Percentiles rank a stretch among this genome's conserved stretches.
Conservation (phyloP, 257 asterid genomes). For the Solanum bulbocastanum region DNA sequence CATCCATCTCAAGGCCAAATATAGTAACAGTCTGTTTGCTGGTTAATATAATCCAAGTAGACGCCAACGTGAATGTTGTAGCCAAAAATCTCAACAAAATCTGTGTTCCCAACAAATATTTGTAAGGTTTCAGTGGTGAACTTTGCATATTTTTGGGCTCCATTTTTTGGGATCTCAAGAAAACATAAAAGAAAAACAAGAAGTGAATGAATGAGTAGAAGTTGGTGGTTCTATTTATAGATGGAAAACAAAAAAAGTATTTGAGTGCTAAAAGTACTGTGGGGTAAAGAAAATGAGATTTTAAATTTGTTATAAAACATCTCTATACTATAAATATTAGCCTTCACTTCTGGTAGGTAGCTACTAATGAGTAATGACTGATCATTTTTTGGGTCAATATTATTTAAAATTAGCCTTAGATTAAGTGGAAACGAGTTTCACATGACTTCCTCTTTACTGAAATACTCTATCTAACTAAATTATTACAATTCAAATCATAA, state of each 20-base stretch:
- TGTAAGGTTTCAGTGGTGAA: slow-evolving; percentile 14
- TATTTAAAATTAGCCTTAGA: neutral
- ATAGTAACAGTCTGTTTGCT: slow-evolving; percentile 33
- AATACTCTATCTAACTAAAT: neutral
- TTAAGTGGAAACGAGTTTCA: neutral
- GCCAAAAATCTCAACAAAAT: slow-evolving; percentile 29
- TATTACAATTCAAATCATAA: neutral
- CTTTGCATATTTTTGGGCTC: slow-evolving; percentile 10
- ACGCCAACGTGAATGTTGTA: slow-evolving; percentile 29
- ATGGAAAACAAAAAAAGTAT: neutral
- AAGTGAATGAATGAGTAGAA: neutral
- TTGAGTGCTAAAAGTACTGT: neutral
- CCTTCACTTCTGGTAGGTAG: neutral
- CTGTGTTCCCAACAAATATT: slow-evolving; percentile 18
- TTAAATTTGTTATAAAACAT: neutral
- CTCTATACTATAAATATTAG: neutral
- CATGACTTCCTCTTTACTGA: neutral
- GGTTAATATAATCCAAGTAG: slow-evolving; percentile 40
- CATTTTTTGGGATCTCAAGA: neutral
- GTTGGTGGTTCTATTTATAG: neutral
- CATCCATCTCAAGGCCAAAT: slow-evolving; percentile 36
- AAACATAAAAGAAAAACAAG: neutral
- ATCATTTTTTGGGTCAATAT: neutral
- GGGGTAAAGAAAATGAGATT: neutral
- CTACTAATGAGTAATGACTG: neutral